Evolutionary conservation across 345 rosid species (phyloP).

Genomic region (Alliaria petiolata): DNA sequence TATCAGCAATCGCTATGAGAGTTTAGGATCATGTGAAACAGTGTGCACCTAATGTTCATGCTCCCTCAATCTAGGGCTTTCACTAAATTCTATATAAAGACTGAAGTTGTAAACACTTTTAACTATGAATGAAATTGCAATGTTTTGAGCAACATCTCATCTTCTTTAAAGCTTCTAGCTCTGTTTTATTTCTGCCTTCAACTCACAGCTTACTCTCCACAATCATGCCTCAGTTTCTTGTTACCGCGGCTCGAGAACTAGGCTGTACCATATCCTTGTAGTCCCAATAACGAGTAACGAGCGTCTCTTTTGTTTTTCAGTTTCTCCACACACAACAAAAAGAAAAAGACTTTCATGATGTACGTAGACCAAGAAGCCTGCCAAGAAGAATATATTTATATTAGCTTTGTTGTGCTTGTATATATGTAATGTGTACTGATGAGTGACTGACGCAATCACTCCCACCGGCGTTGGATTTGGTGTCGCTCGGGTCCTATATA

Average conservation of each 20-base stretch:
- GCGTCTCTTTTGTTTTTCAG: neutral
- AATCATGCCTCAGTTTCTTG: conserved; percentile 63
- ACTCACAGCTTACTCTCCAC: conserved; percentile 64
- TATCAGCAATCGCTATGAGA: no score
- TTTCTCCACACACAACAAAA: neutral
- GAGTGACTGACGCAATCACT: conserved; percentile 24
- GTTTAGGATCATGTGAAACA: no score
- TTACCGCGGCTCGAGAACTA: conserved; percentile 70
- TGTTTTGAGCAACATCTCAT: no score
- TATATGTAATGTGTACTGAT: conserved; percentile 16
- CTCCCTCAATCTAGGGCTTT: no score
- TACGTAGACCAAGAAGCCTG: conserved; percentile 20
- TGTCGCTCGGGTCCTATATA: conserved; percentile 11
- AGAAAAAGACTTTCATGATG: conserved; percentile 1
- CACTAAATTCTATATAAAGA: no score
- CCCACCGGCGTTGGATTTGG: conserved; percentile 14
- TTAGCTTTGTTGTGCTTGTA: no score
- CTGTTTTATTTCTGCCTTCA: no score
- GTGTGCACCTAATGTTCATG: no score
- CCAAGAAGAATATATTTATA: neutral
- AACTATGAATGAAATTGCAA: no score
- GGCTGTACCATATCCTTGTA: conserved; percentile 49
- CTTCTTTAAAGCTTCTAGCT: no score
- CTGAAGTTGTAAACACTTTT: no score
- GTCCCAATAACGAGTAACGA: conserved; percentile 33